Base-by-base conservation (phyloP, 1,139 yeast genomes). In the Meyerozyma carpophila region DNA sequence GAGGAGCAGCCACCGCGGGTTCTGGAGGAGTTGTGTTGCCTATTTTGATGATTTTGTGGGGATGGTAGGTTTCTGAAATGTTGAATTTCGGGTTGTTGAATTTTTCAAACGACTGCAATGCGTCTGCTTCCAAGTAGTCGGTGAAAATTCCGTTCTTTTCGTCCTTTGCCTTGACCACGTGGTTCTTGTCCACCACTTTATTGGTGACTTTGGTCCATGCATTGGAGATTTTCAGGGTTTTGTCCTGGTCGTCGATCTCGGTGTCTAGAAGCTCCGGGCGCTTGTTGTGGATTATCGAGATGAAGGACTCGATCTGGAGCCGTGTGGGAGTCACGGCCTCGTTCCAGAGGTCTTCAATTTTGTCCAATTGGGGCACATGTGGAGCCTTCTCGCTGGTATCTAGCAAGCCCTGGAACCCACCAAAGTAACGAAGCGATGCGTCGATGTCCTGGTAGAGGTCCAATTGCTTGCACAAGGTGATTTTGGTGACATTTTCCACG, bases 401-500 rank as follows among this genome's bases (percentile, higher is more conserved):
- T 34, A 55, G 45, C 16, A 68, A 53, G 0, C 82, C 82, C 48
- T 75, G 76, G 45, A 63, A 62, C 6, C 57, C 56, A 9, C 66
- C 51, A 48, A 63, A 75, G 48, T 68, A 62, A 16, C 52, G 43
- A 32, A 75, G 46, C 11, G 63, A 61, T 2, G 54, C 50, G 27
- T 55, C 47, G 14, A 75, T 55, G 11, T 61, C 57, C 16, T 59
- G 53, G 43, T 59, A 63, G 3, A 70, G 61, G 13, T 62, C 63
- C 20, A 55, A 40, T 44, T 70, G 65, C 51, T 68, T 58, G 54
- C 65, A 58, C 46, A 74, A 27, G 41, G 61, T 47, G 52, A 63
- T 60, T 44, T 68, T 61, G 5, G 75, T 60, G 10, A 77, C 47
- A 39, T 63, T 61, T 39, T 70, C 77, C 13, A 79, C 61, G 49